Conservation (phyloP, 257 asterid species). For the Solanum raphanifolium region DNA sequence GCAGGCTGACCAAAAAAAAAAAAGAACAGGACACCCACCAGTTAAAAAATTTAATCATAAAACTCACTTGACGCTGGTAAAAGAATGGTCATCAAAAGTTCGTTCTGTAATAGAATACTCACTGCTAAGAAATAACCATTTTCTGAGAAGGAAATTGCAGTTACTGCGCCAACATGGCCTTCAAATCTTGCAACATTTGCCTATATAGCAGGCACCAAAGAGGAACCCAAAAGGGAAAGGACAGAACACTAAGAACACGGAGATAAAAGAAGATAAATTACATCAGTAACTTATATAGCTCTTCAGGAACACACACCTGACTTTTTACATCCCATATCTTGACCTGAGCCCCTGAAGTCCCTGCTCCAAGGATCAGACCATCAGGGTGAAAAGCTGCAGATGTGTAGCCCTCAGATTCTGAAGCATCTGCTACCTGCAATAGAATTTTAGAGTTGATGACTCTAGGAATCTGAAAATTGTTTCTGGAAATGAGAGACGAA, state of each 20-base stretch:
- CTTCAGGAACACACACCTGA: slow-evolving; percentile 43
- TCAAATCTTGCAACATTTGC: slow-evolving; percentile 77
- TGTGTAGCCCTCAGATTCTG: slow-evolving; percentile 69
- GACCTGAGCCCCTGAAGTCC: slow-evolving; percentile 59
- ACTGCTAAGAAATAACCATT: slow-evolving; percentile 97
- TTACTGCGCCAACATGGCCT: slow-evolving; percentile 76
- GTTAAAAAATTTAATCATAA: neutral
- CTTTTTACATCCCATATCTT: slow-evolving; percentile 98
- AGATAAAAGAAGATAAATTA: neutral
- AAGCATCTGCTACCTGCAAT: slow-evolving; percentile 65
- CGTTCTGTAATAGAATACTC: slow-evolving; percentile 16
- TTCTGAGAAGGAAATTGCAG: slow-evolving; percentile 90
- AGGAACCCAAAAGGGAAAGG: neutral
- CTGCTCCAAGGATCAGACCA: slow-evolving; percentile 97
- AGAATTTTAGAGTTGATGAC: neutral
- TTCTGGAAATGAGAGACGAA: neutral
- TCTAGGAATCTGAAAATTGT: neutral
- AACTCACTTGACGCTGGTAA: neutral
- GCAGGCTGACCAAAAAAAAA: slow-evolving; percentile 57
- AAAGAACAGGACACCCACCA: neutral
- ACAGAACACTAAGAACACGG: neutral
- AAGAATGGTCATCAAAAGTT: neutral
- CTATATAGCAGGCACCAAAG: slow-evolving; percentile 21
- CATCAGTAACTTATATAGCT: neutral
- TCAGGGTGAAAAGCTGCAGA: slow-evolving; percentile 98